Conservation (phyloP, 352 stramenopile genomes). For the Peronospora destructor region DNA sequence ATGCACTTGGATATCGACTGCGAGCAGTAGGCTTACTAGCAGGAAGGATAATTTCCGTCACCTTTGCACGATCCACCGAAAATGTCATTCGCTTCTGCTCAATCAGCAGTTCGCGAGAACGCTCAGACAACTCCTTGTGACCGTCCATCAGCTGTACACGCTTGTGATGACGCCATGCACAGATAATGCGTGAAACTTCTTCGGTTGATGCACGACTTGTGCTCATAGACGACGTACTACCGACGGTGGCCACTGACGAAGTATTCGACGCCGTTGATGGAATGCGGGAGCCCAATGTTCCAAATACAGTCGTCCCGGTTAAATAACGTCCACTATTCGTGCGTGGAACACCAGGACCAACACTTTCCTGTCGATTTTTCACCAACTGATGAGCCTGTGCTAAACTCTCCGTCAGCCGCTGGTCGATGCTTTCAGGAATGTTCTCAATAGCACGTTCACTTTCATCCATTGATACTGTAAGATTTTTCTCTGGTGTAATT, state of each 20-base stretch:
- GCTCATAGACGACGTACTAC: slow-evolving; percentile 46
- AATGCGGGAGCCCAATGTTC: slow-evolving; percentile 44
- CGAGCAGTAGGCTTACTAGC: slow-evolving; percentile 38
- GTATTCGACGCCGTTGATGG: slow-evolving; percentile 37
- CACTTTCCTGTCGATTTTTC: slow-evolving; percentile 56
- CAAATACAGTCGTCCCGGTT: slow-evolving; percentile 27
- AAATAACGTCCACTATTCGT: slow-evolving; percentile 47
- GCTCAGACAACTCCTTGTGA: slow-evolving; percentile 77
- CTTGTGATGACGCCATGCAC: slow-evolving; percentile 80
- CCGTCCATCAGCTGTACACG: slow-evolving; percentile 83
- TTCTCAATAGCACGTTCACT: slow-evolving; percentile 82
- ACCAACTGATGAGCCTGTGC: slow-evolving; percentile 71
- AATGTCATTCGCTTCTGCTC: slow-evolving; percentile 86
- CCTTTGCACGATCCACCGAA: slow-evolving; percentile 71
- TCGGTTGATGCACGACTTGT: slow-evolving; percentile 55
- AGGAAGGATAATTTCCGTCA: slow-evolving; percentile 81
- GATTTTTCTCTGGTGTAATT: slow-evolving; percentile 41
- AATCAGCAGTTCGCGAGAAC: slow-evolving; percentile 70
- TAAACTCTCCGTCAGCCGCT: slow-evolving; percentile 64
- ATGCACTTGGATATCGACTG: slow-evolving; percentile 45
- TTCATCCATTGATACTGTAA: slow-evolving; percentile 80
- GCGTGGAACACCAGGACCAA: slow-evolving; percentile 32
- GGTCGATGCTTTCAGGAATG: slow-evolving; percentile 81
- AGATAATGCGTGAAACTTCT: slow-evolving; percentile 75
- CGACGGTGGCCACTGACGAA: slow-evolving; percentile 31